Evolutionary conservation across 257 asterid genomes (phyloP).

Genomic region (Solanum arcanum): DNA sequence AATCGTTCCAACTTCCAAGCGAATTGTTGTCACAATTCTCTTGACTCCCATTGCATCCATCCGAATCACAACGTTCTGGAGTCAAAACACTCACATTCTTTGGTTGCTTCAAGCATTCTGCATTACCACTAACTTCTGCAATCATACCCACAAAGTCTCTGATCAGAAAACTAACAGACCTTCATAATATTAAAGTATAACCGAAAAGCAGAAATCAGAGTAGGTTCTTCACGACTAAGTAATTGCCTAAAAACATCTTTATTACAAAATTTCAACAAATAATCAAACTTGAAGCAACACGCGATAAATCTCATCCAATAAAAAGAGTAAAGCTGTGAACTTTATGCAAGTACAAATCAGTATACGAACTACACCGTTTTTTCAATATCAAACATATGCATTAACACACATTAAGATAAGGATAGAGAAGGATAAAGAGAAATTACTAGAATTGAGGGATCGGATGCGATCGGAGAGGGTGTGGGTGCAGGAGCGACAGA

Average conservation of each 20-base stretch:
- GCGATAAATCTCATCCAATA: neutral
- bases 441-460: constrained; percentile 39
- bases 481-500: constrained; percentile 44
- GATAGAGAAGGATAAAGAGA: neutral
- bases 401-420: neutral
- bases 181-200: neutral
- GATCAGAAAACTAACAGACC: neutral
- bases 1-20: constrained; percentile 30
- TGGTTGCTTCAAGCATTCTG: constrained; percentile 14
- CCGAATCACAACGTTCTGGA: constrained; percentile 8
- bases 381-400: neutral
- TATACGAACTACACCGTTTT: neutral
- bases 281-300: neutral
- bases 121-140: constrained; percentile 10
- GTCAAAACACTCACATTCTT: constrained; percentile 15
- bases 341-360: neutral
- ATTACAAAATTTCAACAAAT: neutral
- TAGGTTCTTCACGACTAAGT: neutral
- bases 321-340: neutral
- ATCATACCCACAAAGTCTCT: neutral
- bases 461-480: constrained; percentile 40
- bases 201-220: neutral
- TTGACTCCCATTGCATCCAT: constrained; percentile 20
- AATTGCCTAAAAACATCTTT: neutral
- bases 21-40: constrained; percentile 36